Evolutionary conservation across 2,329 filamentous ascomycete genomes (phyloP).

Genomic region (Aureobasidium musti): DNA sequence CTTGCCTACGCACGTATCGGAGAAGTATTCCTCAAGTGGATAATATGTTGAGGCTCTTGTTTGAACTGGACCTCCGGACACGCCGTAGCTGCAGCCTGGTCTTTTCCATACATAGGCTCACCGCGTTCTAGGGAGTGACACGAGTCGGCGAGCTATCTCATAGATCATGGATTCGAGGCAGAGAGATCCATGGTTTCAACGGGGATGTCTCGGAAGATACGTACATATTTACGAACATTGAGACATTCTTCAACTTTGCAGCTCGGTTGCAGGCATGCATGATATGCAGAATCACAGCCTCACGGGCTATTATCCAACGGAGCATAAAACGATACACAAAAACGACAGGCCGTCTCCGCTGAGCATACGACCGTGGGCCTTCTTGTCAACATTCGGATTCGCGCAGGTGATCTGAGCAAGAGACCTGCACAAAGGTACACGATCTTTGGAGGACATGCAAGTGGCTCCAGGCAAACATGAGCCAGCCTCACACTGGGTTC

Average conservation of each 20-base stretch:
- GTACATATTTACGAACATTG: not conserved
- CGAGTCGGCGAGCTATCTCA: not conserved
- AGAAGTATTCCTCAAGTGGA: not conserved
- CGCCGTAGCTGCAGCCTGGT: not conserved
- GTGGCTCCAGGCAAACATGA: no score
- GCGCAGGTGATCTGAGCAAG: not conserved
- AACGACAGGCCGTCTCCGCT: not conserved
- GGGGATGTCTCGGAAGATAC: slow-evolving; percentile 1
- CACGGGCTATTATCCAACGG: not conserved
- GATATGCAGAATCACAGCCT: not conserved
- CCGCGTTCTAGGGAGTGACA: not conserved
- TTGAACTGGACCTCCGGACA: not conserved
- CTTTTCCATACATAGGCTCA: not conserved
- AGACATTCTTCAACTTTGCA: not conserved
- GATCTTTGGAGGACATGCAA: not conserved
- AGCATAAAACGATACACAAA: not conserved
- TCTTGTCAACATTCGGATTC: not conserved
- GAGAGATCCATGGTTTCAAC: not conserved
- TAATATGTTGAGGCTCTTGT: not conserved
- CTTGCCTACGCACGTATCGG: slow-evolving; percentile 1
- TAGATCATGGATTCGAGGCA: not conserved
- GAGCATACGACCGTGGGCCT: not conserved
- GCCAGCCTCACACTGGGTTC: no score
- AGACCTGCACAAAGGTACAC: not conserved
- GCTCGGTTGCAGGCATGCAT: not conserved